phyloP scores from a whole-genome alignment of 2,329 filamentous ascomycete genomes.

The Cladosporium oxysporum region DNA sequence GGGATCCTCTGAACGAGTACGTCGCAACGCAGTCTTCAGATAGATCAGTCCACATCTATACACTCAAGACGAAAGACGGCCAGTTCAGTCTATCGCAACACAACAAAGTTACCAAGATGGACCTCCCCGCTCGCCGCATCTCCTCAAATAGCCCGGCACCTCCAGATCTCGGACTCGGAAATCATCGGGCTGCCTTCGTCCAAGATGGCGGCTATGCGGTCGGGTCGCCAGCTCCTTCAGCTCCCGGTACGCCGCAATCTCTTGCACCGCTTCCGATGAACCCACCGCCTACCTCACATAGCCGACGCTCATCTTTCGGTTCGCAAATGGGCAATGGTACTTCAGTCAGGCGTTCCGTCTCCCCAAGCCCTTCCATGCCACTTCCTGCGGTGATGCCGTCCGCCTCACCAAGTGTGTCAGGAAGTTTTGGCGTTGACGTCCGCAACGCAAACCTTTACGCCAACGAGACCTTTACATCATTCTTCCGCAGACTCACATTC shows the following conservation, averaged over 20 bases:
- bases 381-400: slow-evolving; percentile 93
- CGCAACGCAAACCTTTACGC: slow-evolving; percentile 90
- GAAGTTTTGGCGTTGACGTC: slow-evolving; percentile 59
- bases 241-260: slow-evolving; percentile 89
- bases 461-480: slow-evolving; percentile 95
- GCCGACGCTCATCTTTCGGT: slow-evolving; percentile 88
- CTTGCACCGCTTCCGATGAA: slow-evolving; percentile 90
- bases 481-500: slow-evolving; percentile 91
- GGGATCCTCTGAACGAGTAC: slow-evolving; percentile 97
- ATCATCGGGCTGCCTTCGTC: slow-evolving; percentile 60
- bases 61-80: slow-evolving; percentile 91
- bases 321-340: slow-evolving; percentile 68
- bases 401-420: slow-evolving; percentile 80
- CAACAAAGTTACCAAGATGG: slow-evolving; percentile 84
- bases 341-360: slow-evolving; percentile 75
- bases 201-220: slow-evolving; percentile 59
- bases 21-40: slow-evolving; percentile 98
- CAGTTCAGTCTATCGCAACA: slow-evolving; percentile 82
- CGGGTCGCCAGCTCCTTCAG: slow-evolving; percentile 84
- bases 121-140: slow-evolving; percentile 86
- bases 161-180: slow-evolving; percentile 66
- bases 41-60: slow-evolving; percentile 96
- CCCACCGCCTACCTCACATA: slow-evolving; percentile 87
- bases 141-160: slow-evolving; percentile 91
- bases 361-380: slow-evolving; percentile 89